Conservation (phyloP, 768 basidiomycete species). For the Boletales sp. region DNA sequence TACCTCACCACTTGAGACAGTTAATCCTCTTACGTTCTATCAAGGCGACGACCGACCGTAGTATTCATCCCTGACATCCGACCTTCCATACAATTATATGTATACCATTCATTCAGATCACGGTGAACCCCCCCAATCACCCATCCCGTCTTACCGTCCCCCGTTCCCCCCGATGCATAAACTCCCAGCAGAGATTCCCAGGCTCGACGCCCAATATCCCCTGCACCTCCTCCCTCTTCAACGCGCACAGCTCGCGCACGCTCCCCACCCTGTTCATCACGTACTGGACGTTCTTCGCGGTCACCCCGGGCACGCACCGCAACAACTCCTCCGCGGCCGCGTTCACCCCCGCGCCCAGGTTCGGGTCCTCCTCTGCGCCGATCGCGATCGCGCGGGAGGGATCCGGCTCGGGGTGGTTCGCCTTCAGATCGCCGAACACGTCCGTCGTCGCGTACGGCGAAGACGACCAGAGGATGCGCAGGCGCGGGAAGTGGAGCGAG, state of each 20-base stretch:
- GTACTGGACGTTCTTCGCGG: slow-evolving; percentile 77
- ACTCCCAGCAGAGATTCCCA: slow-evolving; percentile 76
- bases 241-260: slow-evolving; percentile 69
- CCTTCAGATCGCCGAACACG: slow-evolving; percentile 91
- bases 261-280: slow-evolving; percentile 80
- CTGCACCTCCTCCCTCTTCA: slow-evolving; percentile 60
- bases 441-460: slow-evolving; percentile 90
- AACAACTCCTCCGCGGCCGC: slow-evolving; percentile 79
- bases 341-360: slow-evolving; percentile 66
- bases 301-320: slow-evolving; percentile 79
- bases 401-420: slow-evolving; percentile 77
- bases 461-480: slow-evolving; percentile 96
- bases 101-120: too few species aligned
- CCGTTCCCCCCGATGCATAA: slow-evolving; percentile 70
- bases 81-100: too few species aligned
- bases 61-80: too few species aligned
- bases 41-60: too few species aligned
- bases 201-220: slow-evolving; percentile 76
- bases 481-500: slow-evolving; percentile 83
- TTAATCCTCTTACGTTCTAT: too few species aligned
- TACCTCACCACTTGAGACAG: too few species aligned
- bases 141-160: background rate
- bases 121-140: background rate
- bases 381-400: slow-evolving; percentile 68
- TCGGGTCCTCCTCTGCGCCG: slow-evolving; percentile 75